Evolutionary conservation across 768 basidiomycete genomes (phyloP).

Genomic region (Agrocybe chaxingu): DNA sequence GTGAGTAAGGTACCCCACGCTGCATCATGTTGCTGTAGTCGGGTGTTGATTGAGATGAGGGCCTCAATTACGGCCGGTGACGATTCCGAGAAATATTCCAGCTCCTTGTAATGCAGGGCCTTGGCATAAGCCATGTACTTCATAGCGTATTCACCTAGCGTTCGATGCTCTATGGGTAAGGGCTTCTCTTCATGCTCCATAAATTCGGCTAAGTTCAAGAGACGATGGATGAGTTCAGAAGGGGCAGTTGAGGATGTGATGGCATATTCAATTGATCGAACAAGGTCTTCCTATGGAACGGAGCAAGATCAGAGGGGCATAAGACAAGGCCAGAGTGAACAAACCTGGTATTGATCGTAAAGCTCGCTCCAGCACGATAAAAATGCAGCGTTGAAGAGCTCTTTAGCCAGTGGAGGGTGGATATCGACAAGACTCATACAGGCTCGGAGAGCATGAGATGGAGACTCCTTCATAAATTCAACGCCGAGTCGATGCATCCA

Average conservation of each 20-base stretch:
- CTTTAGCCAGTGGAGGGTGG: conserved; percentile 86
- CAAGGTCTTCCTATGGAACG: conserved; percentile 79
- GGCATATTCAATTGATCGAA: conserved; percentile 83
- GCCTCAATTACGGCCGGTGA: conserved; percentile 90
- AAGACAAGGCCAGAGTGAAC: conserved; percentile 9
- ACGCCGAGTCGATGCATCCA: conserved; percentile 94
- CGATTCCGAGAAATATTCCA: conserved; percentile 93
- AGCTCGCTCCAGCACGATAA: conserved; percentile 96
- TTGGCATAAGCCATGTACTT: conserved; percentile 95
- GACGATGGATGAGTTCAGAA: conserved; percentile 83
- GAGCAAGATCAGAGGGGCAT: conserved; percentile 2
- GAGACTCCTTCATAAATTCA: conserved; percentile 97
- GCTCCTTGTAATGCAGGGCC: conserved; percentile 96
- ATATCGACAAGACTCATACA: conserved; percentile 93
- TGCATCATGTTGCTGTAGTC: conserved; percentile 94
- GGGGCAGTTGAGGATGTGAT: conserved; percentile 77
- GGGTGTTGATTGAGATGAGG: conserved; percentile 94
- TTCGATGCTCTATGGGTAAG: conserved; percentile 89
- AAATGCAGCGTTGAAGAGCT: conserved; percentile 97
- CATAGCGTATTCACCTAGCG: conserved; percentile 90
- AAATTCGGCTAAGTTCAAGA: conserved; percentile 94
- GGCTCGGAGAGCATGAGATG: conserved; percentile 95
- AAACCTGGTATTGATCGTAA: conserved; percentile 94
- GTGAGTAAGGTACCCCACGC: conserved; percentile 95
- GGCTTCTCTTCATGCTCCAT: conserved; percentile 99